Conservation (phyloP, 2,329 filamentous ascomycete species). For the Cladosporium cucumerinum region DNA sequence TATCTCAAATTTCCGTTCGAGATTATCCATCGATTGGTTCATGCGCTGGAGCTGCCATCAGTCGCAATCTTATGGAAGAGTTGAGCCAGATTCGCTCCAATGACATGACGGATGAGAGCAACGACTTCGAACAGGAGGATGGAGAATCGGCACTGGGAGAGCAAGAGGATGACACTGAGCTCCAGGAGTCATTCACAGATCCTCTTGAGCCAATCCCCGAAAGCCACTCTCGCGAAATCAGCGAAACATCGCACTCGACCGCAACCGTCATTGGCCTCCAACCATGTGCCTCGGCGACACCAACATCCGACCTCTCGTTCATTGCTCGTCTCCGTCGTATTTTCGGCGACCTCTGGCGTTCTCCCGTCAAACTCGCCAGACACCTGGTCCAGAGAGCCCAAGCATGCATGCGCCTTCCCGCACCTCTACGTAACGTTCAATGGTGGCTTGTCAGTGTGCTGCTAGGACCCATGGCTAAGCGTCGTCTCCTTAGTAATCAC, state of each 20-base stretch:
- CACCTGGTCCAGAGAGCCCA: slow-evolving; percentile 31
- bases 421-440: slow-evolving; percentile 31
- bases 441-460: slow-evolving; percentile 35
- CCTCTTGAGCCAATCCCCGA: slow-evolving; percentile 9
- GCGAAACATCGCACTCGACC: not conserved
- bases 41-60: slow-evolving; percentile 6
- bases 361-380: slow-evolving; percentile 31
- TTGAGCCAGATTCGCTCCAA: slow-evolving; percentile 18
- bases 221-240: slow-evolving; percentile 14
- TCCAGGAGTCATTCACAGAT: slow-evolving; percentile 5
- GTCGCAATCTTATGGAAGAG: slow-evolving; percentile 37
- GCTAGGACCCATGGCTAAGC: slow-evolving; percentile 37
- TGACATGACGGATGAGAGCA: slow-evolving; percentile 2
- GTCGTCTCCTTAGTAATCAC: slow-evolving; percentile 21
- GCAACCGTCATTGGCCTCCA: slow-evolving; percentile 10
- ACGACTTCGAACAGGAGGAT: not conserved
- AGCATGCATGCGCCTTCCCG: slow-evolving; percentile 27
- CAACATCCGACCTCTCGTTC: not conserved
- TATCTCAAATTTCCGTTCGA: not conserved
- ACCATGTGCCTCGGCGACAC: not conserved
- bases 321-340: slow-evolving; percentile 25
- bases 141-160: not conserved
- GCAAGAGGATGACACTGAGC: slow-evolving; percentile 5
- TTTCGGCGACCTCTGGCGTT: slow-evolving; percentile 29
- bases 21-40: slow-evolving; percentile 6